Percentiles rank a stretch among this genome's conserved stretches.
phyloP scores from a whole-genome alignment of 2,329 filamentous ascomycete species.

The Fusarium verrucosum region DNA sequence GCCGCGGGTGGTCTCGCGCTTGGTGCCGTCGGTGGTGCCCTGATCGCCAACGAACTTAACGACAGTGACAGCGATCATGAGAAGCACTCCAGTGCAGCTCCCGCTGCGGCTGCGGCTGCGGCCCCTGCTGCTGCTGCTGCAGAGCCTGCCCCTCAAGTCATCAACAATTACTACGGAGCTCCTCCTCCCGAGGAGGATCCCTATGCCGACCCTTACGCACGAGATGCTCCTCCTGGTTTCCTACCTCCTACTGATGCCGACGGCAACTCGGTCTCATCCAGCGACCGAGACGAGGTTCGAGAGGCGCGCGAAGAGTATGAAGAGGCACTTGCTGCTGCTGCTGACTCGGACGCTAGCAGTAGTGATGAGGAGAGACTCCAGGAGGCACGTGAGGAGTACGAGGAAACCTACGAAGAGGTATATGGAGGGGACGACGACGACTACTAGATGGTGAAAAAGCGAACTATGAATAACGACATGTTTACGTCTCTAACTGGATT shows the following conservation, averaged over 20 bases:
- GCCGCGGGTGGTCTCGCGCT: slow-evolving; percentile 68
- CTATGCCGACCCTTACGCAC: slow-evolving; percentile 30
- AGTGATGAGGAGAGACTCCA: slow-evolving; percentile 63
- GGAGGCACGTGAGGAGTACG: slow-evolving; percentile 62
- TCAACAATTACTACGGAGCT: slow-evolving; percentile 29
- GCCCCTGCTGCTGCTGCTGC: neutral
- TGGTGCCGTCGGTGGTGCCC: slow-evolving; percentile 65
- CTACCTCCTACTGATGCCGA: slow-evolving; percentile 53
- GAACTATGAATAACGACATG: slow-evolving; percentile 37
- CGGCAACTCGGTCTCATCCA: slow-evolving; percentile 54
- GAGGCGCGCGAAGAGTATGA: slow-evolving; percentile 57
- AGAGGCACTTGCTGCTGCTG: slow-evolving; percentile 52
- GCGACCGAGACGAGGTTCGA: slow-evolving; percentile 54
- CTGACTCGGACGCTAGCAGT: slow-evolving; percentile 58
- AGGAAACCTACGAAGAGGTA: slow-evolving; percentile 48
- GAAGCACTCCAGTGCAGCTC: slow-evolving; percentile 14
- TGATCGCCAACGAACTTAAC: slow-evolving; percentile 63
- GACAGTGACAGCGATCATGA: slow-evolving; percentile 41
- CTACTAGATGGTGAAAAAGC: slow-evolving; percentile 27
- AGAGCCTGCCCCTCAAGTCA: neutral
- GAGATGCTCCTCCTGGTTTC: slow-evolving; percentile 46
- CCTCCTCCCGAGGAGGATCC: slow-evolving; percentile 34
- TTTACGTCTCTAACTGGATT: slow-evolving; percentile 33
- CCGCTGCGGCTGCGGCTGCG: slow-evolving; percentile 11
- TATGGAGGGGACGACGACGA: too few species aligned